These are phyloP conservation scores for Bruguiera gymnorhiza DNA, from an alignment of 345 rosid species.

Conservation along the genomic window DNA sequence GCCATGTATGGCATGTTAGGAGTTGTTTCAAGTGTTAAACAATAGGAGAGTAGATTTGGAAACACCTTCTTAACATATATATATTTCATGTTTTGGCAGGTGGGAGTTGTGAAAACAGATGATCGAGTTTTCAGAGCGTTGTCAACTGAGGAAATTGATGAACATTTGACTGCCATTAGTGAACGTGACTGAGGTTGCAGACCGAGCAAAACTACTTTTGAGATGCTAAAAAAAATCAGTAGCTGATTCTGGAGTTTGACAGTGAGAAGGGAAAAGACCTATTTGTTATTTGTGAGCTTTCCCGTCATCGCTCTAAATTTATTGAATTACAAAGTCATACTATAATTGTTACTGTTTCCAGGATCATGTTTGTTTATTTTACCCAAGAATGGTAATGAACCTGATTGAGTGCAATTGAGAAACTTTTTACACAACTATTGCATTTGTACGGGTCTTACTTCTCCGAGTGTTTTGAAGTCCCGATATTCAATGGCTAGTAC, in stretches of 20 bases:
- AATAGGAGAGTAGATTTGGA: too few species aligned
- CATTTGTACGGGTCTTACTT: too few species aligned
- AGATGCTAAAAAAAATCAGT: background rate
- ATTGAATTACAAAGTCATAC: conserved; percentile 1
- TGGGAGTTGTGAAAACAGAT: conserved; percentile 72
- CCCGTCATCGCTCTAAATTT: background rate
- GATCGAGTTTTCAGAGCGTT: conserved; percentile 51
- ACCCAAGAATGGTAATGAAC: background rate
- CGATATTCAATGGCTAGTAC: too few species aligned
- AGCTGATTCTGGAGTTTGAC: background rate
- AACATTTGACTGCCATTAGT: conserved; percentile 75
- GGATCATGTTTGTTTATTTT: background rate
- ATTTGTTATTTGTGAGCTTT: background rate
- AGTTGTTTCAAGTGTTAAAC: background rate
- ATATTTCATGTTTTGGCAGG: conserved; percentile 32
- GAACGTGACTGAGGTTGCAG: conserved; percentile 55
- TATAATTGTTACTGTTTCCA: background rate
- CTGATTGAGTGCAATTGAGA: background rate
- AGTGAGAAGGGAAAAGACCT: background rate
- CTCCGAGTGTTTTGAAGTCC: too few species aligned
- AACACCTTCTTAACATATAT: background rate
- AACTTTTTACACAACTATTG: too few species aligned
- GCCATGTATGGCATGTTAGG: too few species aligned
- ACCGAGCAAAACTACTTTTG: background rate
- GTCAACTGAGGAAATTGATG: conserved; percentile 71